Percentiles rank a stretch among this genome's conserved stretches.
These are phyloP conservation scores for Rhynchosporium secalis DNA, from an alignment of 2,329 filamentous ascomycete genomes.

Conservation along the genomic window DNA sequence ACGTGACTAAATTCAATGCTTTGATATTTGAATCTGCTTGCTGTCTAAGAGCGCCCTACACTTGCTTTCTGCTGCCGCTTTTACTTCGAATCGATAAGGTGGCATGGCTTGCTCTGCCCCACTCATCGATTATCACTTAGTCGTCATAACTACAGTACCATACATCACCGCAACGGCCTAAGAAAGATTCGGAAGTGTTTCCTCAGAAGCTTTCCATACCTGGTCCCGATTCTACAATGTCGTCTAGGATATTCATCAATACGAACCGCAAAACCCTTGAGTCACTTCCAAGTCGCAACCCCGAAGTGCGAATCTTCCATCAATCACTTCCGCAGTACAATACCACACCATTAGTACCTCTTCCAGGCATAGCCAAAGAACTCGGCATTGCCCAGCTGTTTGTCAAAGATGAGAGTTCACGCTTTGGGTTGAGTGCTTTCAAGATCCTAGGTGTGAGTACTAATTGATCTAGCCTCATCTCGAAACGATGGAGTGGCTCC, in stretches of 20 bases:
- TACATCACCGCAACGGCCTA: too few relatives aligned
- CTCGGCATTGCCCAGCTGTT: slow-evolving; percentile 59
- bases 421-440: slow-evolving; percentile 72
- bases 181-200: not conserved
- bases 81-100: too few relatives aligned
- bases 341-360: slow-evolving; percentile 38
- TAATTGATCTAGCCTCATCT: slow-evolving; percentile 52
- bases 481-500: slow-evolving; percentile 39
- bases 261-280: not conserved
- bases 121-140: too few relatives aligned
- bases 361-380: slow-evolving; percentile 56
- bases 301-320: slow-evolving; percentile 19
- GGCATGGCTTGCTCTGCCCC: too few relatives aligned
- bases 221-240: not conserved
- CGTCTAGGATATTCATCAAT: slow-evolving; percentile 16
- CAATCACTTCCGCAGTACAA: slow-evolving; percentile 23
- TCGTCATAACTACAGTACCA: too few relatives aligned
- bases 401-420: slow-evolving; percentile 69
- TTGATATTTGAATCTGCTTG: too few relatives aligned
- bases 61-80: too few relatives aligned
- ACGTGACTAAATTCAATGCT: too few relatives aligned
- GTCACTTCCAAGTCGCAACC: not conserved
- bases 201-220: not conserved
- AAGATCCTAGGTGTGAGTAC: slow-evolving; percentile 77
- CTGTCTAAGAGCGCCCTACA: too few relatives aligned